Conservation (phyloP, 2,329 filamentous ascomycete genomes). For the Claviceps sp. region DNA sequence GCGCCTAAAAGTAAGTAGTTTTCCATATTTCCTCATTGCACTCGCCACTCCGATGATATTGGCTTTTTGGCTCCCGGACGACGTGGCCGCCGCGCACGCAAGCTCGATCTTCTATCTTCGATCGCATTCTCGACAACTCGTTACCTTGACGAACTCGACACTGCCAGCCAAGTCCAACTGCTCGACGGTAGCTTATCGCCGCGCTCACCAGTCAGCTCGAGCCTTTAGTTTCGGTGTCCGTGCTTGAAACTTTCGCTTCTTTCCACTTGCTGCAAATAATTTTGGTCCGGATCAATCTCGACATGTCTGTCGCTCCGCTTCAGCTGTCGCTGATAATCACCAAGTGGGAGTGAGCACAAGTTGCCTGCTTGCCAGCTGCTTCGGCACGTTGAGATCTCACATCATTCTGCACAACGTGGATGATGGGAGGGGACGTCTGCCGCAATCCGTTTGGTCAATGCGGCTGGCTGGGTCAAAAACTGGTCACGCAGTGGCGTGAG, state of each 20-base stretch:
- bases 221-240: neutral
- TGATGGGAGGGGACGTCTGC: neutral
- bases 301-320: neutral
- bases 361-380: neutral
- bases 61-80: neutral
- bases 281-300: neutral
- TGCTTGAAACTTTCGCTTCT: neutral
- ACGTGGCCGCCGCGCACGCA: slow-evolving; percentile 1
- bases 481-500: neutral
- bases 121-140: slow-evolving; percentile 8
- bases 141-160: slow-evolving; percentile 8
- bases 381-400: neutral
- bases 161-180: neutral
- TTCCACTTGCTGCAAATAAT: neutral
- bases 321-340: neutral
- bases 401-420: neutral
- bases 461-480: neutral
- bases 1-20: slow-evolving; percentile 40
- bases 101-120: neutral
- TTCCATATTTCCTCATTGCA: slow-evolving; percentile 3
- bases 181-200: neutral
- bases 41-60: neutral
- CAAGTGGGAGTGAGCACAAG: neutral
- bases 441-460: neutral
- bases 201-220: neutral